Evolutionary conservation across 495 filamentous ascomycete species (phyloP), one percentile per base, ranked within the genome.

Genomic region (Aspergillus nanangensis): DNA sequence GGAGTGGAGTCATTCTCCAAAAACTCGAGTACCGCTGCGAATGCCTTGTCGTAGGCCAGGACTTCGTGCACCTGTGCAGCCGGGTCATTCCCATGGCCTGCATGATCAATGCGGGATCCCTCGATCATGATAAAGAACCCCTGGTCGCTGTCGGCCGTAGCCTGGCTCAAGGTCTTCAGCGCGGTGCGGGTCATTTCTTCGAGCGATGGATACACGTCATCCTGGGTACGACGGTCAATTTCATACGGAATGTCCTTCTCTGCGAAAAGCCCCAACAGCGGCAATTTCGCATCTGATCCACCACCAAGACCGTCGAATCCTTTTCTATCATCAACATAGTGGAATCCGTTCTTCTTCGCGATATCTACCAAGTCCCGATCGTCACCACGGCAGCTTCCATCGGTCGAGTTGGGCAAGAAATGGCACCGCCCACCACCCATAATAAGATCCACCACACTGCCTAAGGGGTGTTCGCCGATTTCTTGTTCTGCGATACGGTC

Each of bases 71-170:
- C 93, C 60, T 97, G 94, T 0, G 94, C 90, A 9, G 86, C 91
- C 1, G 93, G 93, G 59, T 98, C 93, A 55, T 98, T 98, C 42
- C 80, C 82, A 57, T 98, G 93, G 10, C 90, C 94, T 2, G 93
- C 91, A 62, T 98, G 94, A 52, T 98, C 93, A 52, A 98, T 97
- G 24, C 94, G 77, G 53, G 86, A 91, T 4, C 93, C 93, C 63
- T 98, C 93, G 47, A 98, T 92, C 92, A 98, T 94, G 47, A 98
- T 63, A 71, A 98, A 97, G 75, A 98, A 98, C 1, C 93, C 93
- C 63, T 96, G 79, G 19, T 96, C 88, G 43, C 79, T 88, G 57
- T 89, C 77, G 58, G 79, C 72, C 0, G 94, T 97, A 0, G 92
- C 94, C n/a, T 81, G 79, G 48, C 82, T 82, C 13, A 98, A 76